Base-by-base conservation (phyloP, 2,329 filamentous ascomycete genomes). In the Nothophoma quercina region DNA sequence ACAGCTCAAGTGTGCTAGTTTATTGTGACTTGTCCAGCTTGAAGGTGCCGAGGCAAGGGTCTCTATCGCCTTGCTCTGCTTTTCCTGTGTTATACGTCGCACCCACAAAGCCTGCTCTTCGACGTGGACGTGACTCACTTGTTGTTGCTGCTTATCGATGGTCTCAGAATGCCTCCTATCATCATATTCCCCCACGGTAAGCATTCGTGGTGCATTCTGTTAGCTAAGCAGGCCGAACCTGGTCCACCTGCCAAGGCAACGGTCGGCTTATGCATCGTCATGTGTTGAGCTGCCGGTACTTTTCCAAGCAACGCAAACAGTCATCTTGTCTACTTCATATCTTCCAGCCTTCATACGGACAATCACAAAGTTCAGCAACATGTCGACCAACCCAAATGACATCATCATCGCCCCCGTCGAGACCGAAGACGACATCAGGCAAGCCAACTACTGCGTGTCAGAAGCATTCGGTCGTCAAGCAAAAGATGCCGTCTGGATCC, bases 381-480 rank as follows among this genome's bases (percentile, higher is more conserved):
- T 67, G 64, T 1, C 61, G 4, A 40, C 52, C 12, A 42, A 30
- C 7, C 53, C 48, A 18, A 44, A 58, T 16, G 49, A 62, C 9
- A 42, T 66, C 33, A 18, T 63, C 29, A 22, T 67, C 9, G 53
- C 55, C 7, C 60, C 51, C 7, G 55, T 66, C 26, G 58, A 64
- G 44, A 63, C 56, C 2, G 60, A 67, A 28, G 48, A 59, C 22
- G 67, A 70, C 36, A 46, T 70, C 21, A 54, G 50, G 4, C 60
- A 69, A 45, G 63, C 58, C 30, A 74, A 72, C 58, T 48, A 71
- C 38, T 72, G 67, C 56, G 47, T 72, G 10, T 67, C 68, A 48
- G 72, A 73, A 51, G 70, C 75, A 5, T 86, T 86, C 54, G 83
- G 82, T 19, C 64, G 64, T 13, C 83, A 86, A 61, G 73, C 73